These are phyloP conservation scores for Diplotaxis tenuifolia DNA, from an alignment of 345 rosid genomes.

Conservation along the genomic window DNA sequence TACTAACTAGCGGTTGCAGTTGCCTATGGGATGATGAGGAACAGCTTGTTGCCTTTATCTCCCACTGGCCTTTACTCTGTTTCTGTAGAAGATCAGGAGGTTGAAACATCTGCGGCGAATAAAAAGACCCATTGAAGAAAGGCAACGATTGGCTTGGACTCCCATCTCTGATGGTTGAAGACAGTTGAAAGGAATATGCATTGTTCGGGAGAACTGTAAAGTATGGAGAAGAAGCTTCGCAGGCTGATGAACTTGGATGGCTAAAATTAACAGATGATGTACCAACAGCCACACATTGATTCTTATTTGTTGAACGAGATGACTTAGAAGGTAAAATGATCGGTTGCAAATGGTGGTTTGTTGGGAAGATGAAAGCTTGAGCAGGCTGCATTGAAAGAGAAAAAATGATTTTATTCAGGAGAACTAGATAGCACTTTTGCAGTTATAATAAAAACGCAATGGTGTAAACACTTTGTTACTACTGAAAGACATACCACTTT, in stretches of 20 bases:
- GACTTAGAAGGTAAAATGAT: conserved; percentile 33
- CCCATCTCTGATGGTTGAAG: conserved; percentile 44
- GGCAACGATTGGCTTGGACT: conserved; percentile 46
- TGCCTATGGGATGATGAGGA: conserved; percentile 53
- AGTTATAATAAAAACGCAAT: not conserved
- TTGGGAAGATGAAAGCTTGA: conserved; percentile 47
- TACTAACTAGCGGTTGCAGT: conserved; percentile 35
- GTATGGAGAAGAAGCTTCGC: conserved; percentile 43
- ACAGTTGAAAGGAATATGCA: conserved; percentile 44
- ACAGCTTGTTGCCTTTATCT: conserved; percentile 42
- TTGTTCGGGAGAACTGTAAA: conserved; percentile 47
- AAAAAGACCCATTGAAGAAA: conserved; percentile 47
- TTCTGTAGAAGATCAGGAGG: conserved; percentile 48
- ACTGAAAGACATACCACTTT: conserved; percentile 44
- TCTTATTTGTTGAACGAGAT: conserved; percentile 30
- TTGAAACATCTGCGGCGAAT: conserved; percentile 53
- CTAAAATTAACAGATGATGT: conserved; percentile 43
- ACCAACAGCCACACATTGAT: conserved; percentile 31
- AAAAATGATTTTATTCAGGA: not conserved
- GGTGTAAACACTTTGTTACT: conserved; percentile 1
- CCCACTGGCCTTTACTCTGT: conserved; percentile 37
- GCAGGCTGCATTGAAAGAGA: conserved; percentile 41
- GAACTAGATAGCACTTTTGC: not conserved
- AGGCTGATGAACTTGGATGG: conserved; percentile 46
- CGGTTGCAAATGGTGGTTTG: conserved; percentile 45